Evolutionary conservation across 768 basidiomycete genomes (phyloP).

Genomic region (Filobasidium floriforme): DNA sequence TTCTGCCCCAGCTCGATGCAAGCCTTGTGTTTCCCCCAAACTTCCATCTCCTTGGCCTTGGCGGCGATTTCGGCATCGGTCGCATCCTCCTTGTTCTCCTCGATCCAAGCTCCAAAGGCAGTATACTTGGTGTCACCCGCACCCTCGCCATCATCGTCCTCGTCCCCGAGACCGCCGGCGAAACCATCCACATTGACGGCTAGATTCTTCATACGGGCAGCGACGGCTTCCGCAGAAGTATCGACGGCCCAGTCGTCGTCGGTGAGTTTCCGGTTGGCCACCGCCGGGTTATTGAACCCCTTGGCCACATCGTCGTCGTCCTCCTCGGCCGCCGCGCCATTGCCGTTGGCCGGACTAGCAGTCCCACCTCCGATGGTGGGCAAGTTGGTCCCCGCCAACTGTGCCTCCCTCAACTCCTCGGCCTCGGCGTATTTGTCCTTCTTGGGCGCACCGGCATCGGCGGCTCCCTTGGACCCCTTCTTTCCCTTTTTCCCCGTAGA

Average conservation of each 20-base stretch:
- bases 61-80: slow-evolving; percentile 47
- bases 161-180: slow-evolving; percentile 53
- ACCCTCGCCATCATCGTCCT: slow-evolving; percentile 76
- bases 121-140: slow-evolving; percentile 78
- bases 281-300: slow-evolving; percentile 76
- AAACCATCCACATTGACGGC: slow-evolving; percentile 54
- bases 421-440: slow-evolving; percentile 48
- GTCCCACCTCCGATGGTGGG: slow-evolving; percentile 45
- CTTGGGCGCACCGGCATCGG: slow-evolving; percentile 47
- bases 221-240: slow-evolving; percentile 80
- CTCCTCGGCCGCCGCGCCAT: slow-evolving; percentile 9
- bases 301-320: slow-evolving; percentile 80
- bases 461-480: slow-evolving; percentile 47
- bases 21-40: slow-evolving; percentile 91
- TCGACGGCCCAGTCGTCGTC: slow-evolving; percentile 88
- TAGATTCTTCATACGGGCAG: slow-evolving; percentile 67
- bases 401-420: slow-evolving; percentile 31
- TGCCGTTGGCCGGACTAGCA: slow-evolving; percentile 36
- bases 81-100: slow-evolving; percentile 58
- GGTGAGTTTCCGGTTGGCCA: slow-evolving; percentile 49
- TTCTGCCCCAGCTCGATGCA: slow-evolving; percentile 73
- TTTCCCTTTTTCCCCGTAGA: slow-evolving; percentile 55
- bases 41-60: slow-evolving; percentile 79
- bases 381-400: slow-evolving; percentile 30
- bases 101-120: slow-evolving; percentile 74